These are phyloP conservation scores for Patellifolia procumbens DNA, from an alignment of 179 eudicot genomes.

Conservation along the genomic window DNA sequence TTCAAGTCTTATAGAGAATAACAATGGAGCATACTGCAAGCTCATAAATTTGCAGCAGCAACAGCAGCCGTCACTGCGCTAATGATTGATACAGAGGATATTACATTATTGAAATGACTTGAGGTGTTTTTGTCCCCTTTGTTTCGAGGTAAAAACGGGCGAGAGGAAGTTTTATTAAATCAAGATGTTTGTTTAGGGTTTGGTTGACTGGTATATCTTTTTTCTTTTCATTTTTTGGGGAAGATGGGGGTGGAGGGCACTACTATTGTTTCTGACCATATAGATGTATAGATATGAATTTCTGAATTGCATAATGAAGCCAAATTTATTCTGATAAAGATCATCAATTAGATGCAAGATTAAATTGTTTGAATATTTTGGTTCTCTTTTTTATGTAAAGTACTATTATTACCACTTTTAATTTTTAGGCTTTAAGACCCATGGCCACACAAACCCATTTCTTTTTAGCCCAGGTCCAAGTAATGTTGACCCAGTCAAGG, in stretches of 20 bases:
- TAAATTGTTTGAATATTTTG: too few species aligned
- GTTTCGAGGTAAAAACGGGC: too few species aligned
- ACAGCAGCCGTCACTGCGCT: slow-evolving; percentile 36
- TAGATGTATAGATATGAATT: slow-evolving; percentile 24
- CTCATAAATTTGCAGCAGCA: slow-evolving; percentile 81
- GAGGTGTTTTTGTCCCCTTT: not conserved
- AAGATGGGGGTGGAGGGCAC: not conserved
- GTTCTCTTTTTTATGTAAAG: too few species aligned
- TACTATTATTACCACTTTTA: too few species aligned
- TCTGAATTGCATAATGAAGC: slow-evolving; percentile 12
- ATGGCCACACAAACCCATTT: too few species aligned
- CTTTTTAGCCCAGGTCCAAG: too few species aligned
- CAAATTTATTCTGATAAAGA: not conserved
- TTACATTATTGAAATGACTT: not conserved
- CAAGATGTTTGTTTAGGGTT: not conserved
- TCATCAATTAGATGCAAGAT: not conserved
- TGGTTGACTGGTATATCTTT: slow-evolving; percentile 7
- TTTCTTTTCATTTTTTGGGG: too few species aligned
- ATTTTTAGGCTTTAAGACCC: too few species aligned
- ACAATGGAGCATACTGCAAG: slow-evolving; percentile 74
- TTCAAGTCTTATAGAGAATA: slow-evolving; percentile 64
- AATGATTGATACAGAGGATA: not conserved
- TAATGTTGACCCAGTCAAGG: too few species aligned
- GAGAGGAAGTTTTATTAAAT: too few species aligned
- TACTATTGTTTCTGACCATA: slow-evolving; percentile 7